Evolutionary conservation across 2,329 filamentous ascomycete genomes (phyloP).

Genomic region (Massarina eburnea): DNA sequence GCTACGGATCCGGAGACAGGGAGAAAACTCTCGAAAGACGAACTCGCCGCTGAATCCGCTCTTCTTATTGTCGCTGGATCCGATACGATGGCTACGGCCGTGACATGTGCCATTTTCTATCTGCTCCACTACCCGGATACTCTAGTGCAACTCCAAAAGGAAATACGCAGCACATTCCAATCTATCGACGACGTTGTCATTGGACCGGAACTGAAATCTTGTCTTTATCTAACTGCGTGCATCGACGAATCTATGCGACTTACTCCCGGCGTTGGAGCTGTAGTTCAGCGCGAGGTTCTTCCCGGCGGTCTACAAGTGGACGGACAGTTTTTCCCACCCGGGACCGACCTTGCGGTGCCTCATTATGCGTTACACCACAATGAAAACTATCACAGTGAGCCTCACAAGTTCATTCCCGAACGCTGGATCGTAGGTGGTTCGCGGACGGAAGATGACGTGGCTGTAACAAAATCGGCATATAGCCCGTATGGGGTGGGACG

Average conservation of each 20-base stretch:
- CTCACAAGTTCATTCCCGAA: slow-evolving; percentile 11
- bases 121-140: slow-evolving; percentile 27
- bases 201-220: slow-evolving; percentile 13
- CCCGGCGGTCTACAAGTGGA: slow-evolving; percentile 16
- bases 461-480: slow-evolving; percentile 2
- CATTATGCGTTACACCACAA: slow-evolving; percentile 24
- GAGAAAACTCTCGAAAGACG: slow-evolving; percentile 29
- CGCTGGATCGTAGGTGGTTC: slow-evolving; percentile 7
- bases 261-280: slow-evolving; percentile 16
- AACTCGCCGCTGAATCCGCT: slow-evolving; percentile 46
- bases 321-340: slow-evolving; percentile 16
- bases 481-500: slow-evolving; percentile 7
- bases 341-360: slow-evolving; percentile 16
- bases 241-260: slow-evolving; percentile 27
- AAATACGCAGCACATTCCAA: slow-evolving; percentile 11
- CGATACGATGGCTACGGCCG: slow-evolving; percentile 37
- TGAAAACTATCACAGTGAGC: slow-evolving; percentile 13
- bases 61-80: slow-evolving; percentile 46
- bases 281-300: slow-evolving; percentile 17
- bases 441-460: neutral
- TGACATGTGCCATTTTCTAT: slow-evolving; percentile 37
- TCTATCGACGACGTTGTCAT: slow-evolving; percentile 16
- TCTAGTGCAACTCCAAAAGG: slow-evolving; percentile 1
- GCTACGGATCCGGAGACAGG: slow-evolving; percentile 44
- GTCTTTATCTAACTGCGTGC: slow-evolving; percentile 19